Percentiles rank a stretch among this genome's conserved stretches.
Conservation (phyloP, 345 rosid species). For the Sonneratia caseolaris region DNA sequence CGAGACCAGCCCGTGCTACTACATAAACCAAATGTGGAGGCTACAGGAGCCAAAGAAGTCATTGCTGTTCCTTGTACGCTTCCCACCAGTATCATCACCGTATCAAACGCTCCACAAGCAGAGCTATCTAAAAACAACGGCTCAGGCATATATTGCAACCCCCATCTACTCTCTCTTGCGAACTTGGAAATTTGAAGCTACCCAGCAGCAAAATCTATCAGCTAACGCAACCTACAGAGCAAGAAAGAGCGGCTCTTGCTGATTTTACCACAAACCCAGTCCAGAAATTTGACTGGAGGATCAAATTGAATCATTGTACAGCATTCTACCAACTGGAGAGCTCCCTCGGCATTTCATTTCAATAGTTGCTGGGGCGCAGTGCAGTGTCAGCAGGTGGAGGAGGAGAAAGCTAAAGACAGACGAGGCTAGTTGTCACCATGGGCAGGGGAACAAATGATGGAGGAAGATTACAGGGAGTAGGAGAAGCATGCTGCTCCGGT, state of each 20-base stretch:
- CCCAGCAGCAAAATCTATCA: background rate
- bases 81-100: constrained; percentile 23
- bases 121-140: background rate
- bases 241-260: background rate
- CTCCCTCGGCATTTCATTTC: background rate
- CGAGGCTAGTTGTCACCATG: background rate
- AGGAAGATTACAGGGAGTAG: background rate
- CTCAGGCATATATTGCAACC: background rate
- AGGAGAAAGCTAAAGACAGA: background rate
- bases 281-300: background rate
- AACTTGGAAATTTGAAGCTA: background rate
- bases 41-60: constrained; percentile 70
- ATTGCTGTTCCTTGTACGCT: constrained; percentile 62
- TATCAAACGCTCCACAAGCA: constrained; percentile 4
- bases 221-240: background rate
- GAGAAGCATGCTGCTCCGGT: background rate
- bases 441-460: constrained; percentile 4
- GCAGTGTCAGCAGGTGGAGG: background rate
- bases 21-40: constrained; percentile 47
- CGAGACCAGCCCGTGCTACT: constrained; percentile 22
- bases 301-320: background rate
- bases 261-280: background rate
- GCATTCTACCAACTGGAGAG: constrained; percentile 1
- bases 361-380: background rate
- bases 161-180: background rate